A percentile compares a stretch with the other conserved stretches of the same genome.
Conservation (phyloP, 345 rosid genomes). For the Cochlearia excelsa region DNA sequence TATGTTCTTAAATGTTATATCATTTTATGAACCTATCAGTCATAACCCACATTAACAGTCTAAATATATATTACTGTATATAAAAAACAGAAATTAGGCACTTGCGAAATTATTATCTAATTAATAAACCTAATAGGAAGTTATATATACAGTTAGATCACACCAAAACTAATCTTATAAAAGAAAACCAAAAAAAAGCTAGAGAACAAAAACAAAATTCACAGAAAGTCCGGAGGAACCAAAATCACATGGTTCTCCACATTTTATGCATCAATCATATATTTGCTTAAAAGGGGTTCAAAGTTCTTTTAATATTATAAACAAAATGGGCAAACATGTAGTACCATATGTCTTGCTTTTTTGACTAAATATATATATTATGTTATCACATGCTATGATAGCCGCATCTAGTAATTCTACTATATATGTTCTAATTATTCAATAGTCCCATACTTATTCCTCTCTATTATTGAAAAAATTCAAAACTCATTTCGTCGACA, state of each 20-base stretch:
- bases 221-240: slow-evolving; percentile 26
- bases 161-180: no score
- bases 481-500: slow-evolving; percentile 9
- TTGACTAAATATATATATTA: not conserved
- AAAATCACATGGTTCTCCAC: slow-evolving; percentile 33
- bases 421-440: slow-evolving; percentile 25
- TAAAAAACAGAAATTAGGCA: no score
- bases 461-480: slow-evolving; percentile 12
- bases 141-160: no score
- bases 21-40: no score
- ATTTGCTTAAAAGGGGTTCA: slow-evolving; percentile 12
- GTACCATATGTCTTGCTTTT: slow-evolving; percentile 16
- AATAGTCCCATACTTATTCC: slow-evolving; percentile 15
- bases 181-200: slow-evolving; percentile 11
- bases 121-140: no score
- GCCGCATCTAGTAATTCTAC: slow-evolving; percentile 26
- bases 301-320: not conserved
- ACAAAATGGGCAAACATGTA: slow-evolving; percentile 32
- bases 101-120: no score
- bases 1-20: no score
- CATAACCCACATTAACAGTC: no score
- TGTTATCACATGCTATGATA: slow-evolving; percentile 22
- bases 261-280: slow-evolving; percentile 31
- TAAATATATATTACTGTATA: no score
- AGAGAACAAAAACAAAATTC: not conserved